Base-by-base conservation (phyloP, 139 green algal species). In the Monoraphidium neglectum region DNA sequence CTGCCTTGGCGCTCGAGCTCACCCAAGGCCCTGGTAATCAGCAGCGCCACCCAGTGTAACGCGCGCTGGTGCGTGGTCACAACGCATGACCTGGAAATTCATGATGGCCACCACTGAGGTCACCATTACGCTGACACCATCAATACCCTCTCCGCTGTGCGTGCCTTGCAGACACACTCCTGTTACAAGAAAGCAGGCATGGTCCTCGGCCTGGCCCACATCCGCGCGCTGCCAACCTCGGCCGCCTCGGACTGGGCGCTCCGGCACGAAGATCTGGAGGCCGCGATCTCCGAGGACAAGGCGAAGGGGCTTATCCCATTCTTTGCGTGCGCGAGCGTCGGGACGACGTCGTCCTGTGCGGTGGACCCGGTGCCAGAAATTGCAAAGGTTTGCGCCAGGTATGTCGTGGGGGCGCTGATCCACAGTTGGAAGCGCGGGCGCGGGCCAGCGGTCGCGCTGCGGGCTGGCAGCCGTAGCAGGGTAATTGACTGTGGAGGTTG, bases 111-210 rank as follows among this genome's bases (percentile, higher is more conserved):
- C n/a, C n/a, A n/a, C n/a, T n/a, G n/a, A n/a, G n/a, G n/a, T n/a
- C n/a, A n/a, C n/a, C n/a, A n/a, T n/a, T n/a, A n/a, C n/a, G n/a
- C n/a, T n/a, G n/a, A n/a, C n/a, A n/a, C n/a, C n/a, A n/a, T n/a
- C n/a, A n/a, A n/a, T n/a, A n/a, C n/a, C n/a, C n/a, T n/a, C n/a
- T n/a, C n/a, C n/a, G n/a, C n/a, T n/a, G n/a, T n/a, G n/a, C n/a
- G n/a, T n/a, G n/a, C n/a, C 37, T 1, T 43, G 36, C 88, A 96
- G 86, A 82, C 88, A 0, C 92, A 95, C 84, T 88, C 83, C 23
- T 86, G 78, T 63, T 86, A 94, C 53, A 77, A 88, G 51, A 97
- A 97, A 83, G 93, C 91, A 0, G 90, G 87, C 83, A 93, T 92
- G 88, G 82, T 96, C 8, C 85, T 82, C 12, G 91, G 88, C 40